phyloP scores from a whole-genome alignment of 2,329 filamentous ascomycete species.

The Pezicula radicicola region DNA sequence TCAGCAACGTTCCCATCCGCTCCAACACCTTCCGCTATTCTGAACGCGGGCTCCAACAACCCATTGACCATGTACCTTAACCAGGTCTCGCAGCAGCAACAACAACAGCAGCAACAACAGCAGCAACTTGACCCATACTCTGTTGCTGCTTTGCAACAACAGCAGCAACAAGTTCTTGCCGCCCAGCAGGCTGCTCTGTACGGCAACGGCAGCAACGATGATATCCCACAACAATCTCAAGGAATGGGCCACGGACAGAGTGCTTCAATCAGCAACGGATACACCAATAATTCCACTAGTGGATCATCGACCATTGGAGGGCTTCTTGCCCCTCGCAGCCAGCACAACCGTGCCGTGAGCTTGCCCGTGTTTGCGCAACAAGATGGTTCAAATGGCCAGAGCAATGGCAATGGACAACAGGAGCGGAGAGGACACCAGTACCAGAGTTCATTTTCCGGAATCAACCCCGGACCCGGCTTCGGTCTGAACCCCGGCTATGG shows the following conservation, averaged over 20 bases:
- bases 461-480: background rate
- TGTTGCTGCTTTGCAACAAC: conserved; percentile 45
- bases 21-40: conserved; percentile 67
- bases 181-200: conserved; percentile 81
- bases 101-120: conserved; percentile 53
- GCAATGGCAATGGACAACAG: conserved; percentile 27
- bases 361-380: conserved; percentile 69
- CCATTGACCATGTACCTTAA: conserved; percentile 91
- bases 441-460: conserved; percentile 51
- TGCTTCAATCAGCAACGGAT: conserved; percentile 59
- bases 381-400: conserved; percentile 45
- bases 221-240: conserved; percentile 59
- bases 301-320: conserved; percentile 71
- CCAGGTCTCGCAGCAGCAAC: conserved; percentile 73
- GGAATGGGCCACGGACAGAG: conserved; percentile 61
- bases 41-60: conserved; percentile 79
- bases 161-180: conserved; percentile 68
- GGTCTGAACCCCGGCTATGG: conserved; percentile 22
- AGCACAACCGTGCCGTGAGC: conserved; percentile 73
- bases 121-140: conserved; percentile 40
- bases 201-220: conserved; percentile 57
- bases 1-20: conserved; percentile 50
- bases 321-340: conserved; percentile 67
- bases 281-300: conserved; percentile 46
- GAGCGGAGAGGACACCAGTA: conserved; percentile 62